Evolutionary conservation across 2,329 filamentous ascomycete species (phyloP).

Genomic region (Didymella lethalis): DNA sequence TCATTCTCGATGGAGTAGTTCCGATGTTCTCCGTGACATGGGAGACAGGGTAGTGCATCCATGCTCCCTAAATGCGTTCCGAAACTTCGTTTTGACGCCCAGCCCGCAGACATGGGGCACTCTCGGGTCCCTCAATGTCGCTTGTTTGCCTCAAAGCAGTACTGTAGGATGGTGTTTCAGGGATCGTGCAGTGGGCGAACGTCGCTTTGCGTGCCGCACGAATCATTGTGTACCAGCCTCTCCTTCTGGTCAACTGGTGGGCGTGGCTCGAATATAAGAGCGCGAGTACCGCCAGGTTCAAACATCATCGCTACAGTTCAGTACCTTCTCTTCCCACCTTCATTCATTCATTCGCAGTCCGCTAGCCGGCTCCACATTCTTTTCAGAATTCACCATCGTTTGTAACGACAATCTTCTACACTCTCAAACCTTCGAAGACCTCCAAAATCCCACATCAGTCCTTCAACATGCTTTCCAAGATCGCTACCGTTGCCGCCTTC

Average conservation of each 20-base stretch:
- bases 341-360: slow-evolving; percentile 39
- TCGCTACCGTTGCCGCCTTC: slow-evolving; percentile 38
- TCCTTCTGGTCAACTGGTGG: slow-evolving; percentile 12
- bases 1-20: too few species aligned
- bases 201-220: slow-evolving; percentile 29
- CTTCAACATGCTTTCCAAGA: slow-evolving; percentile 41
- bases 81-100: slow-evolving; percentile 25
- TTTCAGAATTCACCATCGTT: slow-evolving; percentile 39
- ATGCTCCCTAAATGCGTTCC: slow-evolving; percentile 8
- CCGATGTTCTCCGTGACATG: too few species aligned
- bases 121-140: slow-evolving; percentile 35
- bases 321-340: slow-evolving; percentile 40
- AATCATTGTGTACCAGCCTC: slow-evolving; percentile 20
- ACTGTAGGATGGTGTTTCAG: slow-evolving; percentile 23
- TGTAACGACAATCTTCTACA: slow-evolving; percentile 27
- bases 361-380: slow-evolving; percentile 46
- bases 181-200: slow-evolving; percentile 14
- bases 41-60: slow-evolving; percentile 1
- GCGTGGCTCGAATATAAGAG: slow-evolving; percentile 11
- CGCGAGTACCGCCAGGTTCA: not conserved
- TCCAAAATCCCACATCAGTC: slow-evolving; percentile 19
- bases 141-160: slow-evolving; percentile 28
- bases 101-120: slow-evolving; percentile 27
- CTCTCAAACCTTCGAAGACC: slow-evolving; percentile 14
- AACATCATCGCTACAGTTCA: slow-evolving; percentile 39